Evolutionary conservation across 129 eudicot species (phyloP).

Genomic region (Pseudognaphalium luteoalbum): DNA sequence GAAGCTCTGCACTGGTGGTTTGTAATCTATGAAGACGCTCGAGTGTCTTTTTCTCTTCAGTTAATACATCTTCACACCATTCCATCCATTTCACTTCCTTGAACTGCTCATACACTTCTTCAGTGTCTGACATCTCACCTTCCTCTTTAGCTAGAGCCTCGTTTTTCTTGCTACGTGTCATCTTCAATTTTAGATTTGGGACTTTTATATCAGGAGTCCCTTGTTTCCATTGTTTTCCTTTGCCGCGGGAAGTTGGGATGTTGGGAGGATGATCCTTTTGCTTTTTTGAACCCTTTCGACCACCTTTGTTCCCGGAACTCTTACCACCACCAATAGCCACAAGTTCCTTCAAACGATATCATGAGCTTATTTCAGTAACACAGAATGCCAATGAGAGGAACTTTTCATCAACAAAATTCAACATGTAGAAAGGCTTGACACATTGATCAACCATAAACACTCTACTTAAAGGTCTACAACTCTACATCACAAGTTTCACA

Average conservation of each 20-base stretch:
- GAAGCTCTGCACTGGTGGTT: constrained; percentile 88
- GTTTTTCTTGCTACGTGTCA: constrained; percentile 51
- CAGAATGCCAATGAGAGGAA: background rate
- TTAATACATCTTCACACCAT: constrained; percentile 98
- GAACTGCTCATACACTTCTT: constrained; percentile 93
- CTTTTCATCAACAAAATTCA: background rate
- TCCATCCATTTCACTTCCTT: constrained; percentile 99
- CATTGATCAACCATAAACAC: background rate
- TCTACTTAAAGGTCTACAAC: constrained; percentile 5
- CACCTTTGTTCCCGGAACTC: constrained; percentile 52
- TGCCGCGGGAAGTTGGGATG: constrained; percentile 46
- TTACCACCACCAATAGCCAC: constrained; percentile 85
- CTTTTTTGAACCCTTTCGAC: constrained; percentile 72
- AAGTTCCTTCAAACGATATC: constrained; percentile 58
- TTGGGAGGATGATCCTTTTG: constrained; percentile 48
- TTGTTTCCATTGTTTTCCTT: constrained; percentile 59
- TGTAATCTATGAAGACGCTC: constrained; percentile 82
- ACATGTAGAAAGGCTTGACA: background rate
- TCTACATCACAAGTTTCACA: constrained; percentile 17
- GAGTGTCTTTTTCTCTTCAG: constrained; percentile 74
- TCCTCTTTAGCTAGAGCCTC: constrained; percentile 93
- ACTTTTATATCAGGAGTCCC: constrained; percentile 41
- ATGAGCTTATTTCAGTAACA: background rate
- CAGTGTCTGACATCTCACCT: constrained; percentile 97
- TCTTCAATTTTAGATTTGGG: constrained; percentile 41